Evolutionary conservation across 2,329 filamentous ascomycete genomes (phyloP).

Genomic region (Paramyrothecium sp.): DNA sequence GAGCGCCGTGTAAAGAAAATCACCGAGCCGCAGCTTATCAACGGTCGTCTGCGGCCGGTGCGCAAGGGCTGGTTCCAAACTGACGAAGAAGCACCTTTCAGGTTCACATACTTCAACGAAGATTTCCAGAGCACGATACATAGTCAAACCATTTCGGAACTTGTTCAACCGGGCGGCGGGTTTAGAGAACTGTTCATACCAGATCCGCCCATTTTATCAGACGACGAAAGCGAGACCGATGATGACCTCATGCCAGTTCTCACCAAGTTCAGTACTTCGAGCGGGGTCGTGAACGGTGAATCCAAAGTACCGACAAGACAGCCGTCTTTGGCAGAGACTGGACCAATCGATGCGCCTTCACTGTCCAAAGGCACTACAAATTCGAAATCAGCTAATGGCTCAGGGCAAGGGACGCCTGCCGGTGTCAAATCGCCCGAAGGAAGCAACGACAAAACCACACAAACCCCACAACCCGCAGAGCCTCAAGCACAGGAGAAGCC

Average conservation of each 20-base stretch:
- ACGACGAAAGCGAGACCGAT: conserved; percentile 62
- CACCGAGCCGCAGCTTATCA: conserved; percentile 88
- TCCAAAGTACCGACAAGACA: conserved; percentile 46
- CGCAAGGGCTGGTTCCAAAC: conserved; percentile 80
- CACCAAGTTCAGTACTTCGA: conserved; percentile 18
- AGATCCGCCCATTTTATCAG: conserved; percentile 72
- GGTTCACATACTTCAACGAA: conserved; percentile 99
- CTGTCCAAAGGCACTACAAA: conserved; percentile 27
- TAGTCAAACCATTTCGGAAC: conserved; percentile 89
- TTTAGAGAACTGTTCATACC: conserved; percentile 91
- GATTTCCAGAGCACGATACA: conserved; percentile 95
- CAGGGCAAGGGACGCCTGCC: conserved; percentile 47
- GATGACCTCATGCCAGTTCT: neutral
- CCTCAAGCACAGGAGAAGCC: conserved; percentile 32
- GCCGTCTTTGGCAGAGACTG: conserved; percentile 36
- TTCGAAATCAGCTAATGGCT: conserved; percentile 29
- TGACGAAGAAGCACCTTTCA: conserved; percentile 86
- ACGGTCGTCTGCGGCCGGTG: conserved; percentile 80
- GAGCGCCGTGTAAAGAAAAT: conserved; percentile 86
- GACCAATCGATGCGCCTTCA: conserved; percentile 23
- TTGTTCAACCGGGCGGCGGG: conserved; percentile 78
- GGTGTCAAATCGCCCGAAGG: conserved; percentile 36
- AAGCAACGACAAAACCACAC: conserved; percentile 8
- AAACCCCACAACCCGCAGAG: conserved; percentile 14
- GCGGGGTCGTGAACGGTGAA: conserved; percentile 31